phyloP scores from a whole-genome alignment of 208 protist genomes.

The Crithidia brevicula region DNA sequence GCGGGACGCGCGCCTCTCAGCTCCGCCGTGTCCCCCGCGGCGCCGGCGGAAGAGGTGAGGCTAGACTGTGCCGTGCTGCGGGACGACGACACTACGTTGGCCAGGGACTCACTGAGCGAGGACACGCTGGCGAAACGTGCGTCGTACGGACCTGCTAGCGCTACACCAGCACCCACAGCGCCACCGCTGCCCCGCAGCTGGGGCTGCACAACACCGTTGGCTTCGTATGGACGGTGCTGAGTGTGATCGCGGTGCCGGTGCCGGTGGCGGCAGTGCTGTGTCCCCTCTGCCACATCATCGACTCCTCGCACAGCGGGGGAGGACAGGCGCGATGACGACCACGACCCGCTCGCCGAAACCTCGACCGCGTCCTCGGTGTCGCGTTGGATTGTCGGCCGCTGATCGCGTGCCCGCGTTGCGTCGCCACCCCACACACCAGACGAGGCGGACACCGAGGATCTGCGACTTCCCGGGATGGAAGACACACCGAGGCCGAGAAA shows the following conservation, averaged over 20 bases:
- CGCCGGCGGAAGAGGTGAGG: slow-evolving; percentile 31
- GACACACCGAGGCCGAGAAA: slow-evolving; percentile 8
- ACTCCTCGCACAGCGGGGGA: slow-evolving; percentile 14
- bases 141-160: slow-evolving; percentile 18
- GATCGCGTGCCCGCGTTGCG: not conserved
- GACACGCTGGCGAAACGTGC: slow-evolving; percentile 41
- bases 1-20: not conserved
- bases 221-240: not conserved
- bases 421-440: not conserved
- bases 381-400: slow-evolving; percentile 9
- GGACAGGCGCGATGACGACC: slow-evolving; percentile 12
- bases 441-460: slow-evolving; percentile 12
- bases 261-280: not conserved
- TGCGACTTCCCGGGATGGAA: slow-evolving; percentile 19
- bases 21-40: slow-evolving; percentile 13
- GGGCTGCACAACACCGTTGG: not conserved
- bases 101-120: slow-evolving; percentile 39
- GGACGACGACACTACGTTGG: slow-evolving; percentile 57
- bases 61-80: slow-evolving; percentile 43
- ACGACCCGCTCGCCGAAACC: slow-evolving; percentile 2
- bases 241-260: not conserved
- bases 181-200: not conserved
- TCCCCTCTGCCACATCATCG: slow-evolving; percentile 7
- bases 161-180: not conserved
- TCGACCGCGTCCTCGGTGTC: slow-evolving; percentile 2